Evolutionary conservation across 345 rosid genomes (phyloP).

Genomic region (Hibiscus tridactylites): DNA sequence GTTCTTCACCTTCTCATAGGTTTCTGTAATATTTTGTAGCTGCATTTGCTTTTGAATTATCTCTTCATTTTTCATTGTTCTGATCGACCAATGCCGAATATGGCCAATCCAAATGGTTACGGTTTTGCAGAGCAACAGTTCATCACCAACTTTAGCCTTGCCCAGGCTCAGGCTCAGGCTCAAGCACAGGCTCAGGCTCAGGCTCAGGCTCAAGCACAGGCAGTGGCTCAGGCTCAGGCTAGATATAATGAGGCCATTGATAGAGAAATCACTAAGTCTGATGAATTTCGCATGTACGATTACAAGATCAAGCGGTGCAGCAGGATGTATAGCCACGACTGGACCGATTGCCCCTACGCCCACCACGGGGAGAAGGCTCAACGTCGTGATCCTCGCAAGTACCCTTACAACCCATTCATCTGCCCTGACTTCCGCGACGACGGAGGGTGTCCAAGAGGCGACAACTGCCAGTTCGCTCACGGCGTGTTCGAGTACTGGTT

Average conservation of each 20-base stretch:
- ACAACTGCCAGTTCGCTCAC: conserved; percentile 60
- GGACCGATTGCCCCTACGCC: conserved; percentile 91
- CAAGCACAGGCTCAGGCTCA: not conserved
- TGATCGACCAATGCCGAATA: too few species aligned
- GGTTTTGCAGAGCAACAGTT: conserved; percentile 27
- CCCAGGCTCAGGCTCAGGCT: conserved; percentile 6
- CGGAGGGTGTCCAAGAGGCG: conserved; percentile 56
- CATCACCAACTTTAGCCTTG: conserved; percentile 14
- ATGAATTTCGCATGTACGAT: conserved; percentile 77
- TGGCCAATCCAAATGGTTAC: not conserved
- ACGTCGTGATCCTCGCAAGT: conserved; percentile 75
- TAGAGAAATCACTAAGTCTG: conserved; percentile 39
- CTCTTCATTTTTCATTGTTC: not conserved
- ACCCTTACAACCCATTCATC: conserved; percentile 50
- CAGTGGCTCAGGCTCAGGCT: not conserved
- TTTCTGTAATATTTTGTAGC: not conserved
- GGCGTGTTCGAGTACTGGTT: conserved; percentile 91
- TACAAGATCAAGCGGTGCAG: conserved; percentile 77
- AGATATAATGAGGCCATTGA: conserved; percentile 19
- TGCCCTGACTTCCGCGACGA: conserved; percentile 59
- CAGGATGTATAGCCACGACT: conserved; percentile 69
- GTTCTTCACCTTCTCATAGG: not conserved
- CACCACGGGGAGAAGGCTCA: conserved; percentile 90
- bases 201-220: not conserved
- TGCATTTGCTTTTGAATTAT: not conserved